Conservation (phyloP, 208 protist genomes). For the Blastocrithidia nonstop region DNA sequence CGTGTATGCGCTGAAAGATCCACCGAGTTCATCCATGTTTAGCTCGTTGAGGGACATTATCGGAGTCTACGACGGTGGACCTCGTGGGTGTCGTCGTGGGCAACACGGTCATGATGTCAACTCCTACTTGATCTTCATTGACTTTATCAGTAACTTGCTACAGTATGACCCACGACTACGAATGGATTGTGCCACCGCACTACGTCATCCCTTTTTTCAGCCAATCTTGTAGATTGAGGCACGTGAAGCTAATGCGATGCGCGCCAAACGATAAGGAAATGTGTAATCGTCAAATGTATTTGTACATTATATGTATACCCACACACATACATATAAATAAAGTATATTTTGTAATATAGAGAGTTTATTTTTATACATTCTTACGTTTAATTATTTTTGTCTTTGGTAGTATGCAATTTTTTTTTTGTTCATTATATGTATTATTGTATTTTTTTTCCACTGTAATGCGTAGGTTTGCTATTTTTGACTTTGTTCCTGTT, state of each 20-base stretch:
- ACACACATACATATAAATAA: neutral
- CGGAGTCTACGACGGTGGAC: conserved; percentile 59
- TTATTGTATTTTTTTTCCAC: too few species aligned
- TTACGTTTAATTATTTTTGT: too few species aligned
- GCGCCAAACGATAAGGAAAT: neutral
- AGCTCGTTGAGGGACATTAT: conserved; percentile 33
- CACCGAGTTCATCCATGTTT: neutral
- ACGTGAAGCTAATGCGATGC: neutral
- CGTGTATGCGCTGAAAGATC: conserved; percentile 2
- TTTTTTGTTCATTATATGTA: neutral
- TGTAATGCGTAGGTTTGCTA: neutral
- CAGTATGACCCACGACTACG: conserved; percentile 60
- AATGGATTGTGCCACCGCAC: conserved; percentile 44
- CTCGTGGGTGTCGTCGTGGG: conserved; percentile 51
- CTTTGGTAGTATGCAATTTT: neutral
- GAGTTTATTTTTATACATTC: too few species aligned
- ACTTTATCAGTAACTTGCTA: conserved; percentile 60
- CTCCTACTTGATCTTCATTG: conserved; percentile 55
- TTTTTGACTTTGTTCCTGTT: conserved; percentile 3
- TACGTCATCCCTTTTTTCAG: conserved; percentile 63
- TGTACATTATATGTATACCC: neutral
- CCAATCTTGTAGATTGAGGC: conserved; percentile 17
- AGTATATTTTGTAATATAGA: too few species aligned
- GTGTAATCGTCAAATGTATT: neutral
- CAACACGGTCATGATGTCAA: conserved; percentile 55